Conservation (phyloP, 2,329 filamentous ascomycete genomes). For the Onygena corvina region DNA sequence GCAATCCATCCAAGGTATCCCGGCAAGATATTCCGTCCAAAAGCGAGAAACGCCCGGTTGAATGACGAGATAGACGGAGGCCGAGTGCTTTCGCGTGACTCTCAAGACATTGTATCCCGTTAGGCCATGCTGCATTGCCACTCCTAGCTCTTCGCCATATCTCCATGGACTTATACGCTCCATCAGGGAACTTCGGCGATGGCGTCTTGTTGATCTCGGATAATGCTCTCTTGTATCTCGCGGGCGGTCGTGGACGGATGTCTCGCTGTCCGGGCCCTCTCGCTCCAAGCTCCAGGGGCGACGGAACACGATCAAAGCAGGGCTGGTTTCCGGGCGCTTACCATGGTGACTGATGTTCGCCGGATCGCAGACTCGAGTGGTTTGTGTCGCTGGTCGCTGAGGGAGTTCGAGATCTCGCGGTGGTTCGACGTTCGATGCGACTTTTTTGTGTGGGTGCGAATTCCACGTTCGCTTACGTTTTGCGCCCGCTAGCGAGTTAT, state of each 20-base stretch:
- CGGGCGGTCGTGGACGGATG: neutral
- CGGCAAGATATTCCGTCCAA: too few relatives aligned
- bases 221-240: neutral
- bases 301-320: slow-evolving; percentile 12
- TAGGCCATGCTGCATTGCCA: too few relatives aligned
- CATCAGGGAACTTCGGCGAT: too few relatives aligned
- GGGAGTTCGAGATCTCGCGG: slow-evolving; percentile 32
- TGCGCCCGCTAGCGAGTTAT: slow-evolving; percentile 15
- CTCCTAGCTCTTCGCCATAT: too few relatives aligned
- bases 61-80: too few relatives aligned
- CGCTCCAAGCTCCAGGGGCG: slow-evolving; percentile 16
- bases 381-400: slow-evolving; percentile 18
- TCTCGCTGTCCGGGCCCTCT: slow-evolving; percentile 6
- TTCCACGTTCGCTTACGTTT: slow-evolving; percentile 9
- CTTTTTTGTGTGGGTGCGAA: slow-evolving; percentile 6
- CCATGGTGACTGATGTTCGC: slow-evolving; percentile 39
- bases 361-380: slow-evolving; percentile 27
- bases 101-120: too few relatives aligned
- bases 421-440: slow-evolving; percentile 23
- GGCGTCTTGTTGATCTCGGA: too few relatives aligned
- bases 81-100: too few relatives aligned
- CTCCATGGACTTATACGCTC: too few relatives aligned
- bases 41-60: too few relatives aligned
- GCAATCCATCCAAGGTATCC: too few relatives aligned
- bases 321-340: slow-evolving; percentile 24